Conservation (phyloP, 139 green algal species). For the Picochlorum costavermella region DNA sequence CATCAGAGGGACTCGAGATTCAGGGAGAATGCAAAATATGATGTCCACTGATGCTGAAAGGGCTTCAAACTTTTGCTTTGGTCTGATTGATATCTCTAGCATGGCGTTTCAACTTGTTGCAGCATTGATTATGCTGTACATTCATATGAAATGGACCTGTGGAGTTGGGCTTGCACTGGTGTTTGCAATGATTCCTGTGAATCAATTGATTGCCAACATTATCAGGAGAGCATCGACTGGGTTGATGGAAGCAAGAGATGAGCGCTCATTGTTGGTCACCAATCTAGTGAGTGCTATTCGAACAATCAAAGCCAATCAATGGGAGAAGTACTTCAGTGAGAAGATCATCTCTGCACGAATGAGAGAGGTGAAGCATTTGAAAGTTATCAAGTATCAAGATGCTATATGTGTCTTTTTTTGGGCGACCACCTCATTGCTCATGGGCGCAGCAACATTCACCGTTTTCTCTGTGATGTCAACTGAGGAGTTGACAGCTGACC, state of each 20-base stretch:
- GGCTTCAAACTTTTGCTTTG: conserved; percentile 56
- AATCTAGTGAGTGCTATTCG: conserved; percentile 49
- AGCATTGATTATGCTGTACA: conserved; percentile 77
- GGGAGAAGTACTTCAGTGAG: conserved; percentile 41
- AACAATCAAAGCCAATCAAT: conserved; percentile 47
- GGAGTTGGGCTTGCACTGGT: conserved; percentile 65
- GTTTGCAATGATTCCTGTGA: conserved; percentile 72
- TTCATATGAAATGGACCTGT: conserved; percentile 73
- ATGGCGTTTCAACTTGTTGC: conserved; percentile 70
- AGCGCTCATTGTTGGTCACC: conserved; percentile 35
- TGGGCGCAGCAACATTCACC: conserved; percentile 52
- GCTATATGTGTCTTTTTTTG: conserved; percentile 87
- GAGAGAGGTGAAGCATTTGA: conserved; percentile 45
- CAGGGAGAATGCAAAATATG: conserved; percentile 12
- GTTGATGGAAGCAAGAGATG: conserved; percentile 75
- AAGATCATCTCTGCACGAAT: conserved; percentile 23
- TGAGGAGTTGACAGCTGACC: not conserved
- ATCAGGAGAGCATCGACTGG: conserved; percentile 49
- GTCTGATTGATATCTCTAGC: conserved; percentile 75
- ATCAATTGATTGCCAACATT: conserved; percentile 51
- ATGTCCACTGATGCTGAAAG: conserved; percentile 68
- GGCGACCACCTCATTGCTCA: conserved; percentile 70
- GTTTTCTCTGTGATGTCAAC: conserved; percentile 35
- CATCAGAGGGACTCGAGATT: no score
- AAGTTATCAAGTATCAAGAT: conserved; percentile 81